Percentiles rank a stretch among this genome's conserved stretches.
phyloP scores from a whole-genome alignment of 352 stramenopile genomes.

The Phytopythium ostracodes region DNA sequence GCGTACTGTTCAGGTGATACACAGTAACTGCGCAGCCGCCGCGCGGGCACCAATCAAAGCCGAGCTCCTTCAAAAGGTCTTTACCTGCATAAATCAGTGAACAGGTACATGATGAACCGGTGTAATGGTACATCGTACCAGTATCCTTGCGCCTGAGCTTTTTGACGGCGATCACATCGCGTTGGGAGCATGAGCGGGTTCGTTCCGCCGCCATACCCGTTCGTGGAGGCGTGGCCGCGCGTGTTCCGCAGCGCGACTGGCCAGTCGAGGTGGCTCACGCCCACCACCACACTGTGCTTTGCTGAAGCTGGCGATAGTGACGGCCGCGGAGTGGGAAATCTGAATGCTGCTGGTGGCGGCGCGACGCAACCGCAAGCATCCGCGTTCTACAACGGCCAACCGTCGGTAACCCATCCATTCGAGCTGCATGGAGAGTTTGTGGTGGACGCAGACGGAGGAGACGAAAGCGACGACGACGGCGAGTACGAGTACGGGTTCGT shows the following conservation, averaged over 20 bases:
- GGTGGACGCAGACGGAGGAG: conserved; percentile 1
- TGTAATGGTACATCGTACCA: not conserved
- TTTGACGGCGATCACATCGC: no score
- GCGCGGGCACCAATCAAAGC: conserved; percentile 2
- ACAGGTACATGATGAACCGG: not conserved
- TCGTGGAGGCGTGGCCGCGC: conserved; percentile 57
- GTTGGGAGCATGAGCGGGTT: conserved; percentile 25
- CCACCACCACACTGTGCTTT: conserved; percentile 10
- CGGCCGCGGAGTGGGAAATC: not conserved
- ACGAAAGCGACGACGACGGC: conserved; percentile 22
- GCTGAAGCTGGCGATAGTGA: not conserved
- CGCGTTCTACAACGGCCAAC: not conserved
- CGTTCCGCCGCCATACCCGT: conserved; percentile 77
- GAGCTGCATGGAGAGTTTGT: not conserved
- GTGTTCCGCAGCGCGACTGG: conserved; percentile 35
- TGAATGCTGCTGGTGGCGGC: not conserved
- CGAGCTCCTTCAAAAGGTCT: not conserved
- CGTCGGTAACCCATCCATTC: no score
- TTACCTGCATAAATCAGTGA: not conserved
- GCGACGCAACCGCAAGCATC: not conserved
- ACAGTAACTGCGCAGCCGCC: not conserved
- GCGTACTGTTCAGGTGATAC: not conserved
- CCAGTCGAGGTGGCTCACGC: conserved; percentile 48
- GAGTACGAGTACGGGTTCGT: conserved; percentile 76
- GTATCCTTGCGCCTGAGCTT: no score